Conservation (phyloP, 495 filamentous ascomycete species). For the Aspergillus coremiiformis region DNA sequence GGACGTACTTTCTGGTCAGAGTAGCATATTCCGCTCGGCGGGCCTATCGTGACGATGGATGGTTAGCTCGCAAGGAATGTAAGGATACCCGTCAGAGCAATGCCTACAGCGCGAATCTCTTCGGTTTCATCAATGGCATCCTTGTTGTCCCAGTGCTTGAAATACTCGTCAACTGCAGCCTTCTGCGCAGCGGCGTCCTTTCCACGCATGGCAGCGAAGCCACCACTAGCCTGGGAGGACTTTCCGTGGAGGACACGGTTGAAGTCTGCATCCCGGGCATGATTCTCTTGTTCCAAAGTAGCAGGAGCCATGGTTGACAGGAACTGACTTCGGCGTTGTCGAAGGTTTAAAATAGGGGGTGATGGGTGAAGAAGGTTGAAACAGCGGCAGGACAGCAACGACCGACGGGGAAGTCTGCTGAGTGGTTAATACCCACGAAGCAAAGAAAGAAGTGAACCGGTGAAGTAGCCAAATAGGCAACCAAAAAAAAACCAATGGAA, state of each 20-base stretch:
- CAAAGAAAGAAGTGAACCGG: slow-evolving; percentile 3
- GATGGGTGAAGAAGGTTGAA: slow-evolving; percentile 8
- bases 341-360: slow-evolving; percentile 6
- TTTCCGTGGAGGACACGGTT: slow-evolving; percentile 88
- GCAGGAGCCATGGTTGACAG: slow-evolving; percentile 56
- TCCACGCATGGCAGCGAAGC: slow-evolving; percentile 73
- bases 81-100: too few relatives aligned
- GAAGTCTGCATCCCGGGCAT: slow-evolving; percentile 85
- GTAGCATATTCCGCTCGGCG: slow-evolving; percentile 90
- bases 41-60: slow-evolving; percentile 41
- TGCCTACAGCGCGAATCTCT: slow-evolving; percentile 63
- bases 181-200: slow-evolving; percentile 81
- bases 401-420: slow-evolving; percentile 1
- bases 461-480: background rate
- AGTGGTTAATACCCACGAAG: slow-evolving; percentile 2
- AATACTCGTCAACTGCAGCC: slow-evolving; percentile 92
- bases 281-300: slow-evolving; percentile 78
- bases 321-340: slow-evolving; percentile 10
- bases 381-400: background rate
- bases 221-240: slow-evolving; percentile 60
- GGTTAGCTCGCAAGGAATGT: too few relatives aligned
- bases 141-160: slow-evolving; percentile 99
- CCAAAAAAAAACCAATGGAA: slow-evolving; percentile 7
- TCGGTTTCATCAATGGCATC: slow-evolving; percentile 68
- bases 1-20: slow-evolving; percentile 80